phyloP scores from a whole-genome alignment of 352 stramenopile species.

The Phytophthora melonis region DNA sequence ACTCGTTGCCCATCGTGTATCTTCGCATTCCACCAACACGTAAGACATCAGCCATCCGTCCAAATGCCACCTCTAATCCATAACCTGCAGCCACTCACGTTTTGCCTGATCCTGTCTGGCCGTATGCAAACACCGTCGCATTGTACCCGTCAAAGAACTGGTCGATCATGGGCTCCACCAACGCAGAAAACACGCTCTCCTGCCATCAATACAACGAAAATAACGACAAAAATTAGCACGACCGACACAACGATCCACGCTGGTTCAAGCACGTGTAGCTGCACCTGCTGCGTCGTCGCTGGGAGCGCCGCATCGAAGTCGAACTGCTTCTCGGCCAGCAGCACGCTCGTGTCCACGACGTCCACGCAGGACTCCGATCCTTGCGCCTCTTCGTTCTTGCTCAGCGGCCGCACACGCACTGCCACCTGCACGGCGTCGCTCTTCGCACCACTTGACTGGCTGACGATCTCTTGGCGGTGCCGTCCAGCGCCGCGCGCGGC shows the following conservation, averaged over 20 bases:
- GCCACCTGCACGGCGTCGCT: constrained; percentile 34
- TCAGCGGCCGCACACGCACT: constrained; percentile 55
- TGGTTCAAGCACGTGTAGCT: neutral
- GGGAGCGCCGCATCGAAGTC: constrained; percentile 88
- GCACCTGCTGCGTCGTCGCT: constrained; percentile 34
- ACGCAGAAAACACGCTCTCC: constrained; percentile 59
- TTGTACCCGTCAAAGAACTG: constrained; percentile 96
- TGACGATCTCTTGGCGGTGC: neutral
- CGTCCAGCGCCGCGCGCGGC: neutral
- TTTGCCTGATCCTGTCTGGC: constrained; percentile 92
- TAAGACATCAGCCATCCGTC: neutral
- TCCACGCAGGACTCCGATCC: constrained; percentile 41
- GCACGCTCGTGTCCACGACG: constrained; percentile 30
- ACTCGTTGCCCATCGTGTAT: constrained; percentile 95
- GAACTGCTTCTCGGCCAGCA: constrained; percentile 55
- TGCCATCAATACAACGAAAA: constrained; percentile 24
- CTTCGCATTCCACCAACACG: constrained; percentile 61
- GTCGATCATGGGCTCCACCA: constrained; percentile 73
- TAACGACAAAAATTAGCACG: neutral
- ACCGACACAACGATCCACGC: neutral
- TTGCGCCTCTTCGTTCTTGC: constrained; percentile 31
- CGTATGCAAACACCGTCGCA: constrained; percentile 95
- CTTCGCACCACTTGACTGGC: neutral
- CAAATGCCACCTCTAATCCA: neutral
- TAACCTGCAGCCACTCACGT: constrained; percentile 45